phyloP scores from a whole-genome alignment of 106 monocot genomes.

The Dioscorea dumetorum region DNA sequence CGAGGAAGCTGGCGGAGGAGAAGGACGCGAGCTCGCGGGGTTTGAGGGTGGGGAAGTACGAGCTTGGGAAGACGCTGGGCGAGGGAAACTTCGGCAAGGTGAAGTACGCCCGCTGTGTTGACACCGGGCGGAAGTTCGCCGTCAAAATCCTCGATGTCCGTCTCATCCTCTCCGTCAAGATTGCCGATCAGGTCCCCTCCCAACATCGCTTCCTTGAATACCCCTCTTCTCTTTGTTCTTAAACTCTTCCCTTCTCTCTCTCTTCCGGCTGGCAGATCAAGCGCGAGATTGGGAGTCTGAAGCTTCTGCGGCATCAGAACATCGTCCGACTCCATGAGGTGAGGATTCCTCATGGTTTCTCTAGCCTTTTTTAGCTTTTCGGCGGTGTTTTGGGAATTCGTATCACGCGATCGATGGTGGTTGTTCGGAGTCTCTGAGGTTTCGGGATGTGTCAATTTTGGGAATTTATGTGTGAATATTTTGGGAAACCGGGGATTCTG shows the following conservation, averaged over 20 bases:
- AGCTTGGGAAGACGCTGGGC: conserved; percentile 44
- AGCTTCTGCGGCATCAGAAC: conserved; percentile 71
- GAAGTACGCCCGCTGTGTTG: conserved; percentile 34
- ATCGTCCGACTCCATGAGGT: conserved; percentile 76
- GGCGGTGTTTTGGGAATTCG: background rate
- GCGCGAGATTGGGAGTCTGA: conserved; percentile 83
- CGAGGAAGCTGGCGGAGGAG: conserved; percentile 7
- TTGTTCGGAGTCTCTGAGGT: too few relatives aligned
- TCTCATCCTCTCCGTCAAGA: conserved; percentile 24
- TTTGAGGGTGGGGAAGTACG: conserved; percentile 41
- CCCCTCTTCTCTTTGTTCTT: background rate
- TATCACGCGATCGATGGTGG: too few relatives aligned
- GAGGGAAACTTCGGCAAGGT: conserved; percentile 65
- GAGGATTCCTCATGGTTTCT: background rate
- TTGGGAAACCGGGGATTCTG: too few relatives aligned
- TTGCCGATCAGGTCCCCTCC: conserved; percentile 28
- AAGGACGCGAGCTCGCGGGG: background rate
- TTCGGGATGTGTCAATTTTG: too few relatives aligned
- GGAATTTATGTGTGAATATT: too few relatives aligned
- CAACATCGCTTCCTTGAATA: background rate
- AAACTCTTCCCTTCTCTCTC: background rate
- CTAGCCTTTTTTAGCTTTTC: background rate
- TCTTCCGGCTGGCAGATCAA: conserved; percentile 38
- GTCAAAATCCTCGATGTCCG: conserved; percentile 52
- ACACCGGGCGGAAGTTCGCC: conserved; percentile 32